phyloP scores from a whole-genome alignment of 331 rosid species.

The Malus hybrid region DNA sequence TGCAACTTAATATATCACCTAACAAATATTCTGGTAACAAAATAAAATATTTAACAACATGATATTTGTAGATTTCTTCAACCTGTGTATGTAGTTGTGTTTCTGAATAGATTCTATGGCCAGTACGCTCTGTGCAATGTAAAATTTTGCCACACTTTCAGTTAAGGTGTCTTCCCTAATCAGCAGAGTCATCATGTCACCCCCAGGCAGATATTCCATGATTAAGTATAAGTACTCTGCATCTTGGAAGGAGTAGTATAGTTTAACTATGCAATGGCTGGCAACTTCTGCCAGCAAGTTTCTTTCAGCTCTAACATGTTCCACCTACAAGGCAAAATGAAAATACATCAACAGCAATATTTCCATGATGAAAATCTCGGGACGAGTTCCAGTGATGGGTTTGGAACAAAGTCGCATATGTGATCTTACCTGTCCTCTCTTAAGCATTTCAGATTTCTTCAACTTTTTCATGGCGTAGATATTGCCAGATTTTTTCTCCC shows the following conservation, averaged over 20 bases:
- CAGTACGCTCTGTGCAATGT: constrained; percentile 94
- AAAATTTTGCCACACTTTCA: constrained; percentile 82
- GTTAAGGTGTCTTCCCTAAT: constrained; percentile 94
- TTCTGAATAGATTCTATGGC: constrained; percentile 97
- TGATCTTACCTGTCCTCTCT: constrained; percentile 85
- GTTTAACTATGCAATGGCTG: constrained; percentile 96
- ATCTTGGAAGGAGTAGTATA: constrained; percentile 98
- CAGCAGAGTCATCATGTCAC: constrained; percentile 95
- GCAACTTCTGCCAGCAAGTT: constrained; percentile 98
- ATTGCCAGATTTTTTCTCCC: constrained; percentile 98
- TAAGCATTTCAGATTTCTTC: constrained; percentile 98
- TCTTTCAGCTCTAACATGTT: constrained; percentile 98
- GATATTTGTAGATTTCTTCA: constrained; percentile 6
- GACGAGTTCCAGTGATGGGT: constrained; percentile 10
- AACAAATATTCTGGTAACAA: neutral
- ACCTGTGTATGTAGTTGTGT: constrained; percentile 98
- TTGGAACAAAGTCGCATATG: constrained; percentile 5
- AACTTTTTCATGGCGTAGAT: constrained; percentile 98
- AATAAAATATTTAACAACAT: constrained; percentile 7
- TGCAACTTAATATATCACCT: constrained; percentile 10
- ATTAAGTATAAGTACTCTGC: constrained; percentile 85
- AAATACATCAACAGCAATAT: neutral
- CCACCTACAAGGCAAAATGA: constrained; percentile 51
- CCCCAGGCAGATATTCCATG: constrained; percentile 99
- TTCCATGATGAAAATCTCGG: neutral